Percentiles rank a stretch among this genome's conserved stretches.
Evolutionary conservation across 2,329 filamentous ascomycete species (phyloP).

Genomic region (Metarhizium rileyi): DNA sequence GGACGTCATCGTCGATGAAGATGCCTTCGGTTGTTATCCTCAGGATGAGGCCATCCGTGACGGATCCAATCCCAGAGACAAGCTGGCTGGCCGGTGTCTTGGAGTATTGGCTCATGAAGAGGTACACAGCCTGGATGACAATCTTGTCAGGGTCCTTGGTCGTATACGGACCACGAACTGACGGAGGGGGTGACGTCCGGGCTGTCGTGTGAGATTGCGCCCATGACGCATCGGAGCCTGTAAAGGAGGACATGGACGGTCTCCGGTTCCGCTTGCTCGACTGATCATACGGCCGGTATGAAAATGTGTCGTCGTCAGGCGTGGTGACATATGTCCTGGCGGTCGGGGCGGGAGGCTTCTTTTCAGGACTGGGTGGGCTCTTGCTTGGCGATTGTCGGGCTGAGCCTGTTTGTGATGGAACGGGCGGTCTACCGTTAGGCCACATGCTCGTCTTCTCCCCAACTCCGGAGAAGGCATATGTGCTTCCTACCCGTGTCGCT

Average conservation of each 20-base stretch:
- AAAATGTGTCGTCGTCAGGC: slow-evolving; percentile 57
- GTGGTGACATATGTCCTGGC: slow-evolving; percentile 46
- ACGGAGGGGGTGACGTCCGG: slow-evolving; percentile 73
- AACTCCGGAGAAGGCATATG: slow-evolving; percentile 55
- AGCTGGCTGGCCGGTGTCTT: slow-evolving; percentile 88
- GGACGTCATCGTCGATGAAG: slow-evolving; percentile 94
- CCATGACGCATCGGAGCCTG: slow-evolving; percentile 74
- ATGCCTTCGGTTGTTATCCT: slow-evolving; percentile 89
- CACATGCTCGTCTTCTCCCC: slow-evolving; percentile 64
- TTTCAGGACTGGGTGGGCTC: slow-evolving; percentile 21
- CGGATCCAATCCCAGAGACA: slow-evolving; percentile 69
- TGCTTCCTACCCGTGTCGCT: slow-evolving; percentile 33
- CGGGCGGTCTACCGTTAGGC: slow-evolving; percentile 49
- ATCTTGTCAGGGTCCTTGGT: slow-evolving; percentile 95
- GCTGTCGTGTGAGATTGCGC: slow-evolving; percentile 76
- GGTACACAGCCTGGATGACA: slow-evolving; percentile 84
- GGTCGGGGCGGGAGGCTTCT: slow-evolving; percentile 35
- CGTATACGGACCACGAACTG: slow-evolving; percentile 66
- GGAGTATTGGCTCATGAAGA: slow-evolving; percentile 82
- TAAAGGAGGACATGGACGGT: slow-evolving; percentile 59
- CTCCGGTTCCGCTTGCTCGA: slow-evolving; percentile 48
- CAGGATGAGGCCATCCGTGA: slow-evolving; percentile 86
- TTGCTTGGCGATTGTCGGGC: slow-evolving; percentile 20
- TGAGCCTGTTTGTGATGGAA: slow-evolving; percentile 14
- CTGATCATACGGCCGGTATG: slow-evolving; percentile 69